Percentiles rank a stretch among this genome's conserved stretches.
Evolutionary conservation across 2,329 filamentous ascomycete species (phyloP).

Genomic region (Alternaria rosae): DNA sequence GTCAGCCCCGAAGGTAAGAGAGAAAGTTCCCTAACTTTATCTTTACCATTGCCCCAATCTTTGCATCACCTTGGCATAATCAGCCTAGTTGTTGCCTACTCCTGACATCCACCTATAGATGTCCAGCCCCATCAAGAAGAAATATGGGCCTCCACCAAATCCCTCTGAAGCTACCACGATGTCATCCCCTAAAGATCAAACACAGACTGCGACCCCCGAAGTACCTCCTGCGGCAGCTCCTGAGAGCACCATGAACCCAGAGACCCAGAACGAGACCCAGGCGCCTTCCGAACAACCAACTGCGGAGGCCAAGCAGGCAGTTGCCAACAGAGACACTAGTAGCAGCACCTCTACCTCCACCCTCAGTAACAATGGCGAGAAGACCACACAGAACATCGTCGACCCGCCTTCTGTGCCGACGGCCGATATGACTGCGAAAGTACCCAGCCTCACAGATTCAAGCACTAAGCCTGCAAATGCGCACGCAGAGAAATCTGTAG

Average conservation of each 20-base stretch:
- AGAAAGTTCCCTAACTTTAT: neutral
- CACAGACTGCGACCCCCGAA: too few relatives aligned
- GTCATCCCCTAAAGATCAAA: neutral
- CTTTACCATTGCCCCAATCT: neutral
- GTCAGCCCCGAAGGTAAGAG: constrained; percentile 18
- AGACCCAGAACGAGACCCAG: neutral
- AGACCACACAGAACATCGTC: neutral
- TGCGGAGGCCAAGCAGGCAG: neutral
- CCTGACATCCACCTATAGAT: neutral
- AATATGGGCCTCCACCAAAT: neutral
- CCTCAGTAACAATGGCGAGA: neutral
- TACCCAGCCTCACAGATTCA: neutral
- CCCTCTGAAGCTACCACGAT: neutral
- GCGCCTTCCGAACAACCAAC: neutral
- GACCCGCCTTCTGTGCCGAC: neutral
- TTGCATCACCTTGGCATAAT: too few relatives aligned
- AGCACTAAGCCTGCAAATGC: neutral
- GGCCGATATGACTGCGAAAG: neutral
- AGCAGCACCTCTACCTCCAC: neutral
- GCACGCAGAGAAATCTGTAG: neutral
- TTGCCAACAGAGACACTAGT: neutral
- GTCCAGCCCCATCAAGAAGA: neutral
- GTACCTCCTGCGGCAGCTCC: neutral
- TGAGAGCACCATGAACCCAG: neutral
- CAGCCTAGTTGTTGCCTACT: neutral